These are phyloP conservation scores for Phytophthora pini DNA, from an alignment of 352 stramenopile genomes.

Conservation along the genomic window DNA sequence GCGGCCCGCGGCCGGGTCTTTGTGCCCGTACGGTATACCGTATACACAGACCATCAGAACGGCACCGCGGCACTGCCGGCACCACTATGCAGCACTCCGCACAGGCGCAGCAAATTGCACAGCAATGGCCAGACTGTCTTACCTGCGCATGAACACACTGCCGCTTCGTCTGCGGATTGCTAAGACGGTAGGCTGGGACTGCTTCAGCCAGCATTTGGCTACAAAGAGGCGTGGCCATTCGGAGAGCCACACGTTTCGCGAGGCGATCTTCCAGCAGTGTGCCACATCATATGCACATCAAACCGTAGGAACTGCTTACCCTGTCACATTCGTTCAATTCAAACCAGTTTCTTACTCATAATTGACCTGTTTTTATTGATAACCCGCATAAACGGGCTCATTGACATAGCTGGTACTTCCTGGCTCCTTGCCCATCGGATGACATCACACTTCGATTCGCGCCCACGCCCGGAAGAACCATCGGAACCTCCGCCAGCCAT, in stretches of 20 bases:
- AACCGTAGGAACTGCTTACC: neutral
- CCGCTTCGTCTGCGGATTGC: slow-evolving; percentile 12
- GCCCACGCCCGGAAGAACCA: slow-evolving; percentile 29
- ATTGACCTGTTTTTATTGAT: neutral
- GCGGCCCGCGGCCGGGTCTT: slow-evolving; percentile 11
- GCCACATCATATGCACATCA: slow-evolving; percentile 2
- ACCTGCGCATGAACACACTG: neutral
- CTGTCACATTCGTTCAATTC: neutral
- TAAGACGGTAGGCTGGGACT: slow-evolving; percentile 1
- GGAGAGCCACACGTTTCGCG: slow-evolving; percentile 30
- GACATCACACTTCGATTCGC: slow-evolving; percentile 51
- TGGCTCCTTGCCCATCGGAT: slow-evolving; percentile 17
- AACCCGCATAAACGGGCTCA: neutral
- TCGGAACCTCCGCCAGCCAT: slow-evolving; percentile 26
- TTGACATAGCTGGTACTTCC: neutral
- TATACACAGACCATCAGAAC: slow-evolving; percentile 22
- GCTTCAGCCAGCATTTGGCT: slow-evolving; percentile 13
- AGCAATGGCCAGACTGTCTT: neutral
- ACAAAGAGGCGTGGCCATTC: slow-evolving; percentile 30
- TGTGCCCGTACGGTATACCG: slow-evolving; percentile 1
- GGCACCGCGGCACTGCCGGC: slow-evolving; percentile 2
- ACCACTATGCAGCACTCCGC: slow-evolving; percentile 12
- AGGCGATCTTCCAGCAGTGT: slow-evolving; percentile 36
- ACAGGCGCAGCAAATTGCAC: neutral
- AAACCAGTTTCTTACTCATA: neutral